Evolutionary conservation across 192 early-diverging fungal genomes (phyloP).

Genomic region (Podila clonocystis): DNA sequence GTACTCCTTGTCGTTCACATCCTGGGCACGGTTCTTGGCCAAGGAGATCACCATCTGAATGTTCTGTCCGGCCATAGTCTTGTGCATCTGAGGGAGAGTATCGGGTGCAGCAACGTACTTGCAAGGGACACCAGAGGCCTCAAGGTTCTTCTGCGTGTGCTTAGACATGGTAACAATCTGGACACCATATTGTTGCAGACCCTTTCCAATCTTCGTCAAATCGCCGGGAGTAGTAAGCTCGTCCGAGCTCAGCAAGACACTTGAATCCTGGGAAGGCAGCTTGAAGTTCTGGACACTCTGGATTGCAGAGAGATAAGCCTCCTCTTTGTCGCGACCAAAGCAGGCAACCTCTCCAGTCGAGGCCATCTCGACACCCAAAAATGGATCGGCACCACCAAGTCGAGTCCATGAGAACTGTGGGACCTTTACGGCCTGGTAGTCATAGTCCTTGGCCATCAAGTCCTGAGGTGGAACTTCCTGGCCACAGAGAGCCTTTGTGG

Average conservation of each 20-base stretch:
- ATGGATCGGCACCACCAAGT: constrained; percentile 93
- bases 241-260: constrained; percentile 78
- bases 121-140: constrained; percentile 47
- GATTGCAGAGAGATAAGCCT: constrained; percentile 86
- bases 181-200: constrained; percentile 73
- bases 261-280: constrained; percentile 73
- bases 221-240: constrained; percentile 76
- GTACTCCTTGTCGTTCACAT: constrained; percentile 75
- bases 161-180: constrained; percentile 75
- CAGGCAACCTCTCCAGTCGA: constrained; percentile 98
- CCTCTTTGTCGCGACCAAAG: constrained; percentile 91
- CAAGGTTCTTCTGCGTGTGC: constrained; percentile 62
- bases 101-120: constrained; percentile 57
- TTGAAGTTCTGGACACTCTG: constrained; percentile 93
- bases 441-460: constrained; percentile 66
- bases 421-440: constrained; percentile 92
- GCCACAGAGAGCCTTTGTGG: constrained; percentile 83
- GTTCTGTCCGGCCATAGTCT: constrained; percentile 64
- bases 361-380: constrained; percentile 98
- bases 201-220: constrained; percentile 74
- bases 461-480: constrained; percentile 66
- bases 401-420: constrained; percentile 98
- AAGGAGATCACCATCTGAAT: constrained; percentile 81
- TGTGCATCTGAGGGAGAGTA: constrained; percentile 64
- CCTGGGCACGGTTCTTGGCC: constrained; percentile 70